Conservation (phyloP, 2,329 filamentous ascomycete species). For the Aspergillus tubingensis region DNA sequence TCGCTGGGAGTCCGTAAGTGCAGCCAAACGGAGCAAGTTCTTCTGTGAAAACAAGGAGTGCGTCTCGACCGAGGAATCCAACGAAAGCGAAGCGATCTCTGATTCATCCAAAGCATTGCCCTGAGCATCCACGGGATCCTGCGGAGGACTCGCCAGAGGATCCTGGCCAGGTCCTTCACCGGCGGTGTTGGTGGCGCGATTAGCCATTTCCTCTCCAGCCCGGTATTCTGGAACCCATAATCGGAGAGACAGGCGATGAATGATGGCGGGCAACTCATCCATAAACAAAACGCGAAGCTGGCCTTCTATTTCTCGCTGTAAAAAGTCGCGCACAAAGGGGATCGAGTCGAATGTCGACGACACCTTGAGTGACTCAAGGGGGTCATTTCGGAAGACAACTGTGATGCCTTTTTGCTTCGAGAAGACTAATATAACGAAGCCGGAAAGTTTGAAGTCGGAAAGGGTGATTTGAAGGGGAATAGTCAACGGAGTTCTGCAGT, state of each 20-base stretch:
- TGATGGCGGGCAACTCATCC: constrained; percentile 95
- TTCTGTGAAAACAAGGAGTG: constrained; percentile 94
- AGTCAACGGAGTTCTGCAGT: constrained; percentile 71
- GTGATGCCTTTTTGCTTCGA: constrained; percentile 96
- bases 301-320: constrained; percentile 93
- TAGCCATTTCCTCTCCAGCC: constrained; percentile 63
- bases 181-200: constrained; percentile 53
- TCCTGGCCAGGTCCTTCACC: constrained; percentile 67
- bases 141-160: constrained; percentile 76
- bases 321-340: constrained; percentile 93
- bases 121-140: constrained; percentile 78
- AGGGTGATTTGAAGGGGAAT: constrained; percentile 97
- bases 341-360: constrained; percentile 99
- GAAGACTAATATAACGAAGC: constrained; percentile 96
- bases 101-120: constrained; percentile 75
- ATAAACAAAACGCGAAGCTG: constrained; percentile 93
- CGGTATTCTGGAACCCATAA: constrained; percentile 88
- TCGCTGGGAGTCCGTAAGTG: constrained; percentile 82
- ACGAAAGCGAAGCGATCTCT: constrained; percentile 72
- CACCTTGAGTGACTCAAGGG: constrained; percentile 94
- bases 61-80: constrained; percentile 77
- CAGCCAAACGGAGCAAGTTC: constrained; percentile 80
- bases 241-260: constrained; percentile 84
- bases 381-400: constrained; percentile 96
- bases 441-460: constrained; percentile 92